phyloP scores from a whole-genome alignment of 139 green algal species.

The Chlorella sp. region DNA sequence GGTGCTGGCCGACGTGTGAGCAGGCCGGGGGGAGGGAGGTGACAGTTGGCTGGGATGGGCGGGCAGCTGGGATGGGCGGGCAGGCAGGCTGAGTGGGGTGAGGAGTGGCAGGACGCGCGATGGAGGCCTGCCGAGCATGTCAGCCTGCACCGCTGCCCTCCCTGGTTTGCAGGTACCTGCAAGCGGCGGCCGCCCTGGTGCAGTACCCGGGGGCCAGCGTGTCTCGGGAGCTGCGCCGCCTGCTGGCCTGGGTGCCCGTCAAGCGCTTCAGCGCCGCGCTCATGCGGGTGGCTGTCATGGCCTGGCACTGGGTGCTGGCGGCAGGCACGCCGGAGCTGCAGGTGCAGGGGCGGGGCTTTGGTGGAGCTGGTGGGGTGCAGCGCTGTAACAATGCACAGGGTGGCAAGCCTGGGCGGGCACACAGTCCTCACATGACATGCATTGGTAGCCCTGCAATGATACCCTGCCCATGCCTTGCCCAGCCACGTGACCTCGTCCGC shows the following conservation, averaged over 20 bases:
- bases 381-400: background rate
- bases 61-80: background rate
- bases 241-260: constrained; percentile 51
- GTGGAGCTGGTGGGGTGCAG: background rate
- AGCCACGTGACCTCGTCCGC: background rate
- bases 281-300: constrained; percentile 58
- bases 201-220: background rate
- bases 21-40: no score
- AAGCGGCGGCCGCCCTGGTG: constrained; percentile 50
- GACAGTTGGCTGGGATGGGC: no score
- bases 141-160: background rate
- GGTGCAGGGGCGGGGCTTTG: background rate
- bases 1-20: constrained; percentile 3
- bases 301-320: constrained; percentile 70
- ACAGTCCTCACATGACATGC: background rate
- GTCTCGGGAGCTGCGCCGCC: constrained; percentile 37
- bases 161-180: constrained; percentile 37
- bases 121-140: background rate
- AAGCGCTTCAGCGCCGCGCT: constrained; percentile 48
- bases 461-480: background rate
- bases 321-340: constrained; percentile 17
- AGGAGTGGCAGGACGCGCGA: background rate
- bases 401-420: no score
- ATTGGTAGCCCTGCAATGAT: background rate
- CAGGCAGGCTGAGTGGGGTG: background rate